These are phyloP conservation scores for Lachancea sp. DNA, from an alignment of 805 yeast species.

Conservation along the genomic window DNA sequence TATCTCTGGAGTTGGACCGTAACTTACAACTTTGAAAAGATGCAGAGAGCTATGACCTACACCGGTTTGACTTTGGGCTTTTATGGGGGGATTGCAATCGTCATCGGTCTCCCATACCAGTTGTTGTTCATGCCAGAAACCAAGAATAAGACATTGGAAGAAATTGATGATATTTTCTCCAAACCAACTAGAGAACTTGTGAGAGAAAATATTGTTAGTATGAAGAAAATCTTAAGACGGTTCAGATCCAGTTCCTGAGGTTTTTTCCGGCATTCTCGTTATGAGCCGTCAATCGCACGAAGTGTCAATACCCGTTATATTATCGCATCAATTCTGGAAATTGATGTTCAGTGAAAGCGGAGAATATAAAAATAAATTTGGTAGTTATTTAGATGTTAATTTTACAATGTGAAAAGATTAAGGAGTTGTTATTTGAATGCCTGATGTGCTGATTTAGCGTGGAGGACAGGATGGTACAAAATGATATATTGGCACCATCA, in stretches of 20 bases:
- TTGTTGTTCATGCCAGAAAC: slow-evolving; percentile 63
- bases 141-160: slow-evolving; percentile 64
- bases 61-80: slow-evolving; percentile 61
- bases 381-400: not conserved
- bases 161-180: slow-evolving; percentile 57
- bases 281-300: too few relatives aligned
- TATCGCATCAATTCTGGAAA: not conserved
- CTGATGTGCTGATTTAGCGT: too few relatives aligned
- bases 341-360: not conserved
- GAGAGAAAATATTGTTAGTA: slow-evolving; percentile 24
- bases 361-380: too few relatives aligned
- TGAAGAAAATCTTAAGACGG: slow-evolving; percentile 8
- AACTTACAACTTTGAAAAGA: slow-evolving; percentile 54
- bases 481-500: too few relatives aligned
- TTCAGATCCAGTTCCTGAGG: not conserved
- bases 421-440: not conserved
- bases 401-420: not conserved
- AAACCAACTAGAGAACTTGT: slow-evolving; percentile 39
- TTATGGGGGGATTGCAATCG: slow-evolving; percentile 57
- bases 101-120: slow-evolving; percentile 49
- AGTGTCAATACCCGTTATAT: not conserved
- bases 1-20: slow-evolving; percentile 59
- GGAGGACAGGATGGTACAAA: too few relatives aligned
- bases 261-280: too few relatives aligned
- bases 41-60: slow-evolving; percentile 51